Evolutionary conservation across 148 eudicot species (phyloP), one percentile per base, ranked within the genome.

Genomic region (Spergularia marina): DNA sequence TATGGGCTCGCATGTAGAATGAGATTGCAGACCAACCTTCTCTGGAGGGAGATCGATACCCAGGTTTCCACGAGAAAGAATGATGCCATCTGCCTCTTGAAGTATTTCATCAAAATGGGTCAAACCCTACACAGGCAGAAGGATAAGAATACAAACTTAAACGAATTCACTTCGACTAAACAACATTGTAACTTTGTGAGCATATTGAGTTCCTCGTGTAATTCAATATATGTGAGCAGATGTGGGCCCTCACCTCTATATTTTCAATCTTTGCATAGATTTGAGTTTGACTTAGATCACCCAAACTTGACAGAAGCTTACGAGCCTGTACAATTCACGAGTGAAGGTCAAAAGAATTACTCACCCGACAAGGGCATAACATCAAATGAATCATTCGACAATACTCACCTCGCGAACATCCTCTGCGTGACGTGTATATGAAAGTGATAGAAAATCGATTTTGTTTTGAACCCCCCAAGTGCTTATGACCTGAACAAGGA

Each of bases 41-140:
- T 94, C 96, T 5, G 97, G 95, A 75, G 98, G 97, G 56, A 91
- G 97, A 89, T 94, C 98, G 54, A 94, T 91, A 30, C 98, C 98
- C 87, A 94, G 91, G 85, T 91, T 94, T 78, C 98, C 98, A 75
- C 98, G 98, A 12, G 98, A 94, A 77, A 94, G 95, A 67, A 94
- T 94, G 77, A 94, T 91, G 53, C 98, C 98, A 87, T 94, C 98
- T 59, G 97, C 97, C 82, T 90, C 97, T 83, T 89, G 86, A 55
- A 94, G 89, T 65, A 94, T 94, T 83, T 94, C 98, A 78, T 94
- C 97, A 81, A 94, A 94, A 83, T 94, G 97, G 14, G 87, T 86
- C 68, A 94, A 80, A 79, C 98, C 98, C 98, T 94, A 74, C 20
- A 74, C 79, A 58, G 64, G 4, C 14, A 72, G 25, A 63, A 36